Conservation (phyloP, 805 yeast genomes). For the Metschnikowia similis region DNA sequence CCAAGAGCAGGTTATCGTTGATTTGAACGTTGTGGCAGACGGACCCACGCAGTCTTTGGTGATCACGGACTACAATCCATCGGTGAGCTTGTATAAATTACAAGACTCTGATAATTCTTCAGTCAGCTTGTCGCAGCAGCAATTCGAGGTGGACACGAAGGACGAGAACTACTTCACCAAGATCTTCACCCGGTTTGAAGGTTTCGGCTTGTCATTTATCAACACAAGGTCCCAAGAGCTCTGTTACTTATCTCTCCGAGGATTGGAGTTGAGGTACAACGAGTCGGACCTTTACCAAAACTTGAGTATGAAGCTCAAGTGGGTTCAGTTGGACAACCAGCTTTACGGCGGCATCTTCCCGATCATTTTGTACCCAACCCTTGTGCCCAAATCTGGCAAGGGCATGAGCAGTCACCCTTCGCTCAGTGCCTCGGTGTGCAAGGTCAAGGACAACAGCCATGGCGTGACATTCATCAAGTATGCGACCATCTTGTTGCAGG, state of each 20-base stretch:
- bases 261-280: slow-evolving; percentile 74
- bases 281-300: slow-evolving; percentile 84
- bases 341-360: slow-evolving; percentile 85
- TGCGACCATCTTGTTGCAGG: slow-evolving; percentile 86
- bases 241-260: slow-evolving; percentile 76
- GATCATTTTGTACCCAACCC: slow-evolving; percentile 83
- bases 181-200: slow-evolving; percentile 66
- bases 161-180: slow-evolving; percentile 52
- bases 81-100: slow-evolving; percentile 68
- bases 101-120: slow-evolving; percentile 22
- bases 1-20: slow-evolving; percentile 53
- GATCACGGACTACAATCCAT: slow-evolving; percentile 76
- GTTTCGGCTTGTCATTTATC: slow-evolving; percentile 82
- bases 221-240: slow-evolving; percentile 70
- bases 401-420: slow-evolving; percentile 91
- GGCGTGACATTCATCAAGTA: slow-evolving; percentile 89
- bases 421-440: slow-evolving; percentile 77
- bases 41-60: slow-evolving; percentile 91
- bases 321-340: slow-evolving; percentile 95
- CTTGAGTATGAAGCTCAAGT: slow-evolving; percentile 73
- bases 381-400: slow-evolving; percentile 74
- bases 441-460: slow-evolving; percentile 82
- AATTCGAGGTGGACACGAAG: slow-evolving; percentile 51
- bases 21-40: slow-evolving; percentile 89
- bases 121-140: slow-evolving; percentile 34